phyloP scores from a whole-genome alignment of 2,329 filamentous ascomycete genomes.

The Diaporthe aspalathi region DNA sequence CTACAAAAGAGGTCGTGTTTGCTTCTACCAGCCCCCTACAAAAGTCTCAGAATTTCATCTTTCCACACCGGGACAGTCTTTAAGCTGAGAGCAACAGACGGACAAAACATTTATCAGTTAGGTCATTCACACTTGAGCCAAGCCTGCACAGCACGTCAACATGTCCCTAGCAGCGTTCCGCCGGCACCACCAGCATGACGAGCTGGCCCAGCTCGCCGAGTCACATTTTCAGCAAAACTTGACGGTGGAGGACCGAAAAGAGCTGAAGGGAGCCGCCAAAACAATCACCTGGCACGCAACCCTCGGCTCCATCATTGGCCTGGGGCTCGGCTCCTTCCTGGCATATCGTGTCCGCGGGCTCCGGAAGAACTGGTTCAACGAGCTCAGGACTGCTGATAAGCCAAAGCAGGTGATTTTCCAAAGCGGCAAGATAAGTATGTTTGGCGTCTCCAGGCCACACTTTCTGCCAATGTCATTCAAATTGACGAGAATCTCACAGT shows the following conservation, averaged over 20 bases:
- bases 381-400: slow-evolving; percentile 70
- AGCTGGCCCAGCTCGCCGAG: slow-evolving; percentile 66
- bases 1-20: too few relatives aligned
- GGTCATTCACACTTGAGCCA: neutral
- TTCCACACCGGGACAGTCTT: neutral
- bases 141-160: neutral
- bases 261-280: slow-evolving; percentile 64
- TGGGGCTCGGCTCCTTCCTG: slow-evolving; percentile 68
- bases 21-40: too few relatives aligned
- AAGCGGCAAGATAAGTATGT: slow-evolving; percentile 66
- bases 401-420: slow-evolving; percentile 72
- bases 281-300: slow-evolving; percentile 66
- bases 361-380: slow-evolving; percentile 69
- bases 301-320: slow-evolving; percentile 69
- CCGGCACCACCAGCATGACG: slow-evolving; percentile 52
- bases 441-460: slow-evolving; percentile 15
- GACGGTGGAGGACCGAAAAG: slow-evolving; percentile 66
- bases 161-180: slow-evolving; percentile 50
- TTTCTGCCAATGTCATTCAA: too few relatives aligned
- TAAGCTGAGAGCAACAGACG: neutral
- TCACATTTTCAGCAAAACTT: slow-evolving; percentile 68
- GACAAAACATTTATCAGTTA: neutral
- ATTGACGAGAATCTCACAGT: slow-evolving; percentile 53
- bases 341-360: slow-evolving; percentile 67
- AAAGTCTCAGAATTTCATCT: too few relatives aligned